Base-by-base conservation (phyloP, 2,329 filamentous ascomycete genomes). In the Calonectria montana region DNA sequence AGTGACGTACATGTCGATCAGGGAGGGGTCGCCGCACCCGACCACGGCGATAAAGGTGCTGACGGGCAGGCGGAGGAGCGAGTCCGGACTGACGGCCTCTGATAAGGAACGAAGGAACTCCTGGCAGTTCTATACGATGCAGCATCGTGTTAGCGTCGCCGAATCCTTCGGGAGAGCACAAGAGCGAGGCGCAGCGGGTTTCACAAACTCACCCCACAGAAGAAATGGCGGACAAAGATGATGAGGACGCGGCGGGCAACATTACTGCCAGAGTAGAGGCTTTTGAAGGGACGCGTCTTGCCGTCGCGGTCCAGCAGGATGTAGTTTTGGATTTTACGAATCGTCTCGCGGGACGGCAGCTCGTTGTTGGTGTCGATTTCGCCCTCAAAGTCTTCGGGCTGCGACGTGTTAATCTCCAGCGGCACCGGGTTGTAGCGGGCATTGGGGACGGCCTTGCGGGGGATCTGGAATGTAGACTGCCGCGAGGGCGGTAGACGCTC, bases 141-240 rank as follows among this genome's bases (percentile, higher is more conserved):
- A 63, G 16, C 15, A 37, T 41, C 65, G 16, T 45, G 53, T 77
- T 67, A 73, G 71, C 77, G 12, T 67, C 79, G 71, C 69, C 62
- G 29, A 15, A 62, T 37, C 18, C 27, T 23, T 27, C 21, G 6
- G 47, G 39, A 43, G n/a, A 27, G 43, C 37, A 39, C 45, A 21
- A 16, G 57, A 43, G 43, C 23, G 45, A 37, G 50, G 27, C 15
- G 41, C 43, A 13, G 31, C 39, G 9, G 27, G 64, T 63, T 47
- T 61, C 41, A 61, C 37, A 37, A 48, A 87, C 92, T 82, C 87
- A 94, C 93, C 41, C 93, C 93, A 80, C 94, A 95, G 86, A 94
- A 95, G 83, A 95, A 96, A 83, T 95, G 93, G 53, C 94, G 89
- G 69, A 96, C 88, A 80, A 96, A 95, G 75, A 95, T 90, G 48